phyloP scores from a whole-genome alignment of 495 filamentous ascomycete genomes.

The Penicillium parvum region DNA sequence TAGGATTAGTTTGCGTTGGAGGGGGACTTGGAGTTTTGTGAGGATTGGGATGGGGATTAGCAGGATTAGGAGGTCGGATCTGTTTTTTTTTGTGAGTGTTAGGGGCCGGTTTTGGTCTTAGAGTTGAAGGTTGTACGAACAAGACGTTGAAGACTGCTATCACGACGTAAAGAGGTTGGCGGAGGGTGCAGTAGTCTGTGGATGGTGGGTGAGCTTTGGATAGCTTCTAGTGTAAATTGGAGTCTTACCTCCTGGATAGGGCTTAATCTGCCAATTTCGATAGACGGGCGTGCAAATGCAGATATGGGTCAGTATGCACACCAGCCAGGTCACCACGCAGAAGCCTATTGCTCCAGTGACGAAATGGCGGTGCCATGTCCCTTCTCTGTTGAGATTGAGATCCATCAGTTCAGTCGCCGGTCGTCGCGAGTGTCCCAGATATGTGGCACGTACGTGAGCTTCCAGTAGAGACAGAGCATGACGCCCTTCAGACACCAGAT shows the following conservation, averaged over 20 bases:
- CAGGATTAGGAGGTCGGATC: constrained; percentile 19
- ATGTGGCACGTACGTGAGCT: constrained; percentile 40
- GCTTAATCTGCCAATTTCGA: constrained; percentile 49
- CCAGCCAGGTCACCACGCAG: constrained; percentile 40
- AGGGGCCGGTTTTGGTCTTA: not conserved
- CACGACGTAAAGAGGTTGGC: constrained; percentile 17
- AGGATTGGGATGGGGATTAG: constrained; percentile 23
- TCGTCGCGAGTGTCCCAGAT: not conserved
- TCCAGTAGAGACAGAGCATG: constrained; percentile 47
- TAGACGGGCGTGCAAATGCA: constrained; percentile 43
- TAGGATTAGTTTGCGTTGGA: constrained; percentile 22
- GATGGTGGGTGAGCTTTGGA: not conserved
- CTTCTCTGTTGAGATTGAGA: constrained; percentile 4
- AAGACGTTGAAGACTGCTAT: constrained; percentile 20
- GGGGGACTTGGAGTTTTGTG: constrained; percentile 20
- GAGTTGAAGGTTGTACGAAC: constrained; percentile 3
- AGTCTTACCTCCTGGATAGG: constrained; percentile 37
- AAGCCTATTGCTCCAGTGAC: constrained; percentile 23
- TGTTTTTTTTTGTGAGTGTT: not conserved
- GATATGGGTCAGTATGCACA: constrained; percentile 41
- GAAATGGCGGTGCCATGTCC: constrained; percentile 14
- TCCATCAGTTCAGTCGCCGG: not conserved
- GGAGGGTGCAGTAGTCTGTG: constrained; percentile 25
- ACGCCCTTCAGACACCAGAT: constrained; percentile 51
- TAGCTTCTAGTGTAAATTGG: not conserved